Evolutionary conservation across 2,329 filamentous ascomycete genomes (phyloP).

Genomic region (Grosmannia huntii): DNA sequence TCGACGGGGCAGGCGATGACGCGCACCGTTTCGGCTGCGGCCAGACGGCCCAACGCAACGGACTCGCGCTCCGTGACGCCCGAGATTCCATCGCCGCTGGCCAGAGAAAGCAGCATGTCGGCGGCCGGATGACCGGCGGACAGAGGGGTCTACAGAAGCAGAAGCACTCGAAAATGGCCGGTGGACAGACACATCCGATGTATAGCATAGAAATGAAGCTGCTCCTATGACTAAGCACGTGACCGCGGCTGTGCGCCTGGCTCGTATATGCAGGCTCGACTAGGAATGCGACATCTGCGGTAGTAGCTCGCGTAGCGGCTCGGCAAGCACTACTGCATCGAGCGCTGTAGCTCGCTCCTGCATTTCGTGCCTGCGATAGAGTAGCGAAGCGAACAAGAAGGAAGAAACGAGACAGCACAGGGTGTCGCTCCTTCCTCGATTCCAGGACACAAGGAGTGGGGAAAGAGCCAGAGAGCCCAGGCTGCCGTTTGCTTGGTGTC

Average conservation of each 20-base stretch:
- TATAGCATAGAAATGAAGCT: too few relatives aligned
- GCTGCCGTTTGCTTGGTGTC: not conserved
- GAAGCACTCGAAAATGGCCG: not conserved
- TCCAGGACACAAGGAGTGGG: not conserved
- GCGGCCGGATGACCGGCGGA: not conserved
- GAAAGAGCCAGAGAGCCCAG: not conserved
- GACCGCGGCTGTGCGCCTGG: too few relatives aligned
- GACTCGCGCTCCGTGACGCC: constrained; percentile 38
- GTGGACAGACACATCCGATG: too few relatives aligned
- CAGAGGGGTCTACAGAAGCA: not conserved
- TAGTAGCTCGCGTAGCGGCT: not conserved
- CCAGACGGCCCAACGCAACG: constrained; percentile 24
- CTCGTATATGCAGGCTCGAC: too few relatives aligned
- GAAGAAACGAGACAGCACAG: too few relatives aligned
- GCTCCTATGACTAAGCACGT: too few relatives aligned
- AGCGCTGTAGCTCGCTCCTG: not conserved
- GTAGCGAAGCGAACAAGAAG: too few relatives aligned
- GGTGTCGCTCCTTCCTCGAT: too few relatives aligned
- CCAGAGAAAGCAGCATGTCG: constrained; percentile 30
- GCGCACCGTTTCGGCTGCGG: constrained; percentile 23
- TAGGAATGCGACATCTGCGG: too few relatives aligned
- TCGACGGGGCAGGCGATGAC: constrained; percentile 9
- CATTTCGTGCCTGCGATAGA: not conserved
- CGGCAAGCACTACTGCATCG: not conserved
- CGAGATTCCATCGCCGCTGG: constrained; percentile 40